Base-by-base conservation (phyloP, 2,329 filamentous ascomycete genomes). In the Fusarium sulawesiense region DNA sequence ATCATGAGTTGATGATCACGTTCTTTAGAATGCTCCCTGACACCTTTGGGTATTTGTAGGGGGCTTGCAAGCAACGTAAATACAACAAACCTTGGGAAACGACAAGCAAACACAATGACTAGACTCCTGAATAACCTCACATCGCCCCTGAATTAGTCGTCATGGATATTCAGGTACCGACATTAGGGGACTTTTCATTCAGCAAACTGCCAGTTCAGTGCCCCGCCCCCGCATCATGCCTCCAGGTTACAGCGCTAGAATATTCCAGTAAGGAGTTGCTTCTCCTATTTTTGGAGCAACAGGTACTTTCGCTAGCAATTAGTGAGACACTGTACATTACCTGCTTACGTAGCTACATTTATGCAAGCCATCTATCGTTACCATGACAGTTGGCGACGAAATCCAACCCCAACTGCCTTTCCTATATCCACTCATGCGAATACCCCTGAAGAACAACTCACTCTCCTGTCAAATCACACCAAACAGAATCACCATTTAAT, bases 221-320 rank as follows among this genome's bases (percentile, higher is more conserved):
- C 72, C 72, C 72, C 72, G 59, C 72, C 72, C 72, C 72, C 72
- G 72, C 72, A 75, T 75, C 70, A 53, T 59, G 40, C 25, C 66
- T 66, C 55, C 53, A 53, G 50, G 37, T 59, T 46, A 44, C 34
- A 45, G 66, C 56, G 60, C 60, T 56, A 72, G 62, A 59, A 51
- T 45, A 46, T 58, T 72, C 70, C 32, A 61, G 58, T 71, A 72
- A 70, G 70, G 71, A 70, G 70, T 14, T 34, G 45, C 46, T 42
- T 70, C 68, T 64, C 68, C 68, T 71, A 71, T 71, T 70, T 55
- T 32, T 64, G 14, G 12, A 23, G 16, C n/a, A 27, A n/a, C 11
- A 56, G 29, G 51, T 65, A 66, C 53, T 51, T 27, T 14, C 40
- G 16, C 23, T 44, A 34, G 30, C 30, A 48, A 25, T 56, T 57